These are phyloP conservation scores for Penicillium samsonianum DNA, from an alignment of 495 filamentous ascomycete genomes.

Conservation along the genomic window DNA sequence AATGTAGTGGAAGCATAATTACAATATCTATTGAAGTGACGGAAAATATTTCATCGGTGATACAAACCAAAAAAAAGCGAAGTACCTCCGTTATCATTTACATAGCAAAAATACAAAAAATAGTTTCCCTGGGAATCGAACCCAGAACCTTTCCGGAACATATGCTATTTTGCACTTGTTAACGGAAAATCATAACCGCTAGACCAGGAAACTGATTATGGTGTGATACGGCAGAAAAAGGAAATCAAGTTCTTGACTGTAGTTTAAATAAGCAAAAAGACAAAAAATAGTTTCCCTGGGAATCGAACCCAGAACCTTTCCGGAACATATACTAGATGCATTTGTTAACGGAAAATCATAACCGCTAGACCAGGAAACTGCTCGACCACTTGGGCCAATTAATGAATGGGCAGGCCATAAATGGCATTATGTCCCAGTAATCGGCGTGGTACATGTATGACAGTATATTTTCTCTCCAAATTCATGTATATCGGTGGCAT, in stretches of 20 bases:
- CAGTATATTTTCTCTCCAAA: neutral
- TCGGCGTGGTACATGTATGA: neutral
- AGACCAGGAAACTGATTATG: conserved; percentile 12
- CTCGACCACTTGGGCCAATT: conserved; percentile 5
- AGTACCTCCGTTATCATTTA: no score
- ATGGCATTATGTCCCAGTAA: neutral
- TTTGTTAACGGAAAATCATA: conserved; percentile 20
- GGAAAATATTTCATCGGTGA: no score
- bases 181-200: conserved; percentile 19
- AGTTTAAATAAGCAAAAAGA: no score
- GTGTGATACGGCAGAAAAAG: no score
- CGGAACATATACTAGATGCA: conserved; percentile 9
- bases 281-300: conserved; percentile 25
- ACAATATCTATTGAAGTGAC: no score
- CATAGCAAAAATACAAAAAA: conserved; percentile 9
- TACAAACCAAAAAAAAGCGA: no score
- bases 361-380: conserved; percentile 18
- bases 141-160: conserved; percentile 26
- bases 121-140: conserved; percentile 27
- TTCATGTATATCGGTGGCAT: neutral
- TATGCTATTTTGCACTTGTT: conserved; percentile 9
- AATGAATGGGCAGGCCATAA: neutral
- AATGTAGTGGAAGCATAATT: no score
- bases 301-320: conserved; percentile 30
- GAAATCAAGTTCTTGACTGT: no score